Conservation (phyloP, 2,329 filamentous ascomycete species). For the Claviceps pazoutovae region DNA sequence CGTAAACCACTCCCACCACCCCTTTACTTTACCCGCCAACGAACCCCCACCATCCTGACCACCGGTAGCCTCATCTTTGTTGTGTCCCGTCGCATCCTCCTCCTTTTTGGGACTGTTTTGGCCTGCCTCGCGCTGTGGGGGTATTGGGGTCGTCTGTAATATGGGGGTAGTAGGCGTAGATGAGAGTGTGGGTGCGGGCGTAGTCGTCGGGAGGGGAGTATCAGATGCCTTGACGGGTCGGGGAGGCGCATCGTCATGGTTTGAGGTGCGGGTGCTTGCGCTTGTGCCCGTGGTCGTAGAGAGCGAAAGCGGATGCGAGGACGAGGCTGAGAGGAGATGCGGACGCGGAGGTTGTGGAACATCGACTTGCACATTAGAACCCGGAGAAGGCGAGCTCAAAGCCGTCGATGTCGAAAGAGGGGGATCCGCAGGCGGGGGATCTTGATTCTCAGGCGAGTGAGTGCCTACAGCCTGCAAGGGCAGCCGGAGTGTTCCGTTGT, state of each 20-base stretch:
- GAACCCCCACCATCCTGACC: conserved; percentile 10
- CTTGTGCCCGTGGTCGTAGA: neutral
- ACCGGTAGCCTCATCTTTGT: conserved; percentile 3
- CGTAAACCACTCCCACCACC: conserved; percentile 38
- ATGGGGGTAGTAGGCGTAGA: neutral
- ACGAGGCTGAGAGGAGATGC: conserved; percentile 33
- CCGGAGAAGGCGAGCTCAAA: neutral
- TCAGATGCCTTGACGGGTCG: conserved; percentile 1
- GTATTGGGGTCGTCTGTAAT: neutral
- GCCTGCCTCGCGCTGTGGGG: neutral
- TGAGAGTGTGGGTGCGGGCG: neutral
- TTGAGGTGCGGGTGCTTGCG: neutral
- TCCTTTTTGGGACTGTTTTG: neutral
- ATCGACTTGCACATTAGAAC: neutral
- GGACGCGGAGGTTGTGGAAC: neutral
- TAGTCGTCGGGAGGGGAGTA: neutral
- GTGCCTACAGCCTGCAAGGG: conserved; percentile 50
- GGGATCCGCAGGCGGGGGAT: neutral
- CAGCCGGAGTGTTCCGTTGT: conserved; percentile 75
- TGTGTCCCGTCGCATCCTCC: neutral
- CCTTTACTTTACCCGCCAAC: conserved; percentile 18
- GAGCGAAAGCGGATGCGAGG: neutral
- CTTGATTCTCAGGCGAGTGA: conserved; percentile 32
- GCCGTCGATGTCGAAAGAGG: neutral
- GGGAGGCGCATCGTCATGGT: neutral